phyloP scores from a whole-genome alignment of 805 yeast genomes.

The Pichia manshurica region DNA sequence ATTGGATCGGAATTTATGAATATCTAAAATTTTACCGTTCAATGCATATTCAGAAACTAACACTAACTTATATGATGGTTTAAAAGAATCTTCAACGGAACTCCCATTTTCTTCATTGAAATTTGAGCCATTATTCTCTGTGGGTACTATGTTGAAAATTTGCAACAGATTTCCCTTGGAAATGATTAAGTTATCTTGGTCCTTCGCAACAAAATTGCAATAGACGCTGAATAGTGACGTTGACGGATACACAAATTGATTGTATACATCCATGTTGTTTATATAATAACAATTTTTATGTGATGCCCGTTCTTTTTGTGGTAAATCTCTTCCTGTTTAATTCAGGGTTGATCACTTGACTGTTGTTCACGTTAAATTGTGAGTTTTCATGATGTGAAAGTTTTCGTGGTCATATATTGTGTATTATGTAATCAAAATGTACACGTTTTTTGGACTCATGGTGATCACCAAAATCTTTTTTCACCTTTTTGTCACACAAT shows the following conservation, averaged over 20 bases:
- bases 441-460: too few relatives aligned
- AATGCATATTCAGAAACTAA: slow-evolving; percentile 62
- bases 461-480: too few relatives aligned
- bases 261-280: slow-evolving; percentile 3
- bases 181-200: slow-evolving; percentile 51
- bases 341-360: too few relatives aligned
- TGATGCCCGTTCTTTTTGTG: too few relatives aligned
- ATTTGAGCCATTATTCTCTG: slow-evolving; percentile 18
- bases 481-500: too few relatives aligned
- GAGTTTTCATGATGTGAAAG: too few relatives aligned
- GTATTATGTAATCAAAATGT: too few relatives aligned
- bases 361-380: too few relatives aligned
- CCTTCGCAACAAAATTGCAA: slow-evolving; percentile 37
- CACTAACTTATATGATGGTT: slow-evolving; percentile 28
- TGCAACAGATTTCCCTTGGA: slow-evolving; percentile 69
- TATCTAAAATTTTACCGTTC: slow-evolving; percentile 61
- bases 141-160: slow-evolving; percentile 39
- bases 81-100: slow-evolving; percentile 11
- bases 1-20: slow-evolving; percentile 44
- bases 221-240: neutral
- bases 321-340: too few relatives aligned
- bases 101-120: slow-evolving; percentile 16
- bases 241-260: slow-evolving; percentile 4
- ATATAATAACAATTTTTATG: too few relatives aligned
- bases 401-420: too few relatives aligned